Percentiles rank a stretch among this genome's conserved stretches.
Evolutionary conservation across 139 green algal genomes (phyloP).

Genomic region (Chlorella sp.): DNA sequence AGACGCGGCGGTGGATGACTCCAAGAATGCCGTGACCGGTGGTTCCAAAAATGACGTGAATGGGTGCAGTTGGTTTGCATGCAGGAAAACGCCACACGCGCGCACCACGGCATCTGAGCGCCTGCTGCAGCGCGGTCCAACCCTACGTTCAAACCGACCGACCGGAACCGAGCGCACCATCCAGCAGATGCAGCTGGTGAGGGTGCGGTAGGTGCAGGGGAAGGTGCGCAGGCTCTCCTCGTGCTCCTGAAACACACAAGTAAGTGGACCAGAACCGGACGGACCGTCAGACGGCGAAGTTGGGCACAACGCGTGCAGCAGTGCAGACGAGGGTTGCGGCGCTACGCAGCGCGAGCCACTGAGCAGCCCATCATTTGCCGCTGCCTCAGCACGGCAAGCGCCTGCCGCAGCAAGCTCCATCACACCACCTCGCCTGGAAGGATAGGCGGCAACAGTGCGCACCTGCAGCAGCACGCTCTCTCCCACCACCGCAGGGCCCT

Average conservation of each 20-base stretch:
- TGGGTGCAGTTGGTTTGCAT: no score
- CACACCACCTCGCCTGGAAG: not conserved
- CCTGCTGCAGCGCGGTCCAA: no score
- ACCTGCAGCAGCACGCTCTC: constrained; percentile 31
- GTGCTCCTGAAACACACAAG: constrained; percentile 1
- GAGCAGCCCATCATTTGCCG: not conserved
- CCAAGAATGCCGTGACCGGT: no score
- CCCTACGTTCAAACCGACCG: no score
- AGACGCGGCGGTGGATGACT: no score
- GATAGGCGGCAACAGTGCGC: not conserved
- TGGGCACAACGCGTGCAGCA: not conserved
- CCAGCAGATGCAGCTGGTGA: constrained; percentile 29
- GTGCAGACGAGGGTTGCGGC: no score
- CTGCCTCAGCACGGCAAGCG: not conserved
- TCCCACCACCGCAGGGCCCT: constrained; percentile 21
- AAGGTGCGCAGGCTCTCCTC: constrained; percentile 22
- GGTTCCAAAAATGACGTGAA: no score
- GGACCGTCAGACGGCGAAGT: not conserved
- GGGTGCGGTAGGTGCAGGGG: constrained; percentile 41
- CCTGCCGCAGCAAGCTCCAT: not conserved
- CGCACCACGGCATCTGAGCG: no score
- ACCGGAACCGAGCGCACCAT: no score
- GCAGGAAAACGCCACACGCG: no score
- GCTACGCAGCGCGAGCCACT: not conserved
- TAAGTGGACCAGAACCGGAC: not conserved